Percentiles rank a stretch among this genome's conserved stretches.
Conservation (phyloP, 1,139 yeast species). For the Pichiaceae sp. region DNA sequence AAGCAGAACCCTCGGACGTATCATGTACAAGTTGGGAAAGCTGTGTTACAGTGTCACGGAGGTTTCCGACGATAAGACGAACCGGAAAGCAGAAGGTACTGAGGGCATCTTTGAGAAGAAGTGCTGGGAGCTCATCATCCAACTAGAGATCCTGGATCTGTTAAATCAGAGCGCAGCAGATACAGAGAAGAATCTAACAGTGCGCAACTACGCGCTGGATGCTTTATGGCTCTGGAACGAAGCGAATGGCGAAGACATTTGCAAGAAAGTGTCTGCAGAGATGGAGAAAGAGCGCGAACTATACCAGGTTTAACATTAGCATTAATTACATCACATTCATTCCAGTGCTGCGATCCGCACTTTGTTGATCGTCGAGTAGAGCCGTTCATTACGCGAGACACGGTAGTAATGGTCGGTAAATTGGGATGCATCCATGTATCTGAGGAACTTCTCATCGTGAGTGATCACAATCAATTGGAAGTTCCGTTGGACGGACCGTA, state of each 20-base stretch:
- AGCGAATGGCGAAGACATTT: slow-evolving; percentile 48
- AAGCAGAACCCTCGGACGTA: slow-evolving; percentile 78
- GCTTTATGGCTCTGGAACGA: slow-evolving; percentile 91
- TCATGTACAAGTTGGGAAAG: slow-evolving; percentile 70
- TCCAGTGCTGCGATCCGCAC: slow-evolving; percentile 17
- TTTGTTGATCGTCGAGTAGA: slow-evolving; percentile 57
- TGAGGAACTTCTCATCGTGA: slow-evolving; percentile 86
- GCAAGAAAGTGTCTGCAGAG: slow-evolving; percentile 8
- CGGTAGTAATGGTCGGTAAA: slow-evolving; percentile 88
- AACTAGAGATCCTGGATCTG: slow-evolving; percentile 60
- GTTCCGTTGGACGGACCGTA: slow-evolving; percentile 70
- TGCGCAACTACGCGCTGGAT: slow-evolving; percentile 80
- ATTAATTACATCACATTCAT: slow-evolving; percentile 2
- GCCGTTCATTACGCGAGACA: slow-evolving; percentile 72
- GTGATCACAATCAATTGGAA: slow-evolving; percentile 93
- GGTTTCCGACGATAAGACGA: slow-evolving; percentile 27
- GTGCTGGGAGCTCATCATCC: slow-evolving; percentile 68
- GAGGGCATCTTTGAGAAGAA: slow-evolving; percentile 44
- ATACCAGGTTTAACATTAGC: slow-evolving; percentile 2
- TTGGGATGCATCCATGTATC: slow-evolving; percentile 75
- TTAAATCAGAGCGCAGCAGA: slow-evolving; percentile 73
- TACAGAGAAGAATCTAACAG: slow-evolving; percentile 52
- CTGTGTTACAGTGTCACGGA: slow-evolving; percentile 38
- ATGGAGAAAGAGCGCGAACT: slow-evolving; percentile 19
- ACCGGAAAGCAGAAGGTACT: slow-evolving; percentile 16